Percentiles rank a stretch among this genome's conserved stretches.
phyloP scores from a whole-genome alignment of 345 rosid genomes.

The Ailanthus altissimus region DNA sequence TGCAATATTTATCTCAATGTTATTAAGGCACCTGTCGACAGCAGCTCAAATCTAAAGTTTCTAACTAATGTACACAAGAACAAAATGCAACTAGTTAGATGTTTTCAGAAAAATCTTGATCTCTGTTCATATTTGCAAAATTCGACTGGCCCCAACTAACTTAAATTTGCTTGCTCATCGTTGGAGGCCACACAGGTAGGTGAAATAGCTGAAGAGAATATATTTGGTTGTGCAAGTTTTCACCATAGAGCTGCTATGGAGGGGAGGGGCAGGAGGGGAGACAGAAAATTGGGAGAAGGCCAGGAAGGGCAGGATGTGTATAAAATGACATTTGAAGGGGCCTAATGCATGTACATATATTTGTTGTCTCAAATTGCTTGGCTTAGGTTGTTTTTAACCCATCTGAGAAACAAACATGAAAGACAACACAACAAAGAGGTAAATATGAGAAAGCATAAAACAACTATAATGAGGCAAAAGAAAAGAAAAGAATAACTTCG shows the following conservation, averaged over 20 bases:
- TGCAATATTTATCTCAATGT: neutral
- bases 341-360: neutral
- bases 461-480: neutral
- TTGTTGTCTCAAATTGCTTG: neutral
- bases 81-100: too few species aligned
- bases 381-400: neutral
- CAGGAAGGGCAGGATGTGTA: neutral
- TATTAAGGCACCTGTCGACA: too few species aligned
- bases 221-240: neutral
- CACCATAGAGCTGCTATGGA: neutral
- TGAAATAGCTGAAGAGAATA: neutral
- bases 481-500: neutral
- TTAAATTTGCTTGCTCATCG: neutral
- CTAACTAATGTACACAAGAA: too few species aligned
- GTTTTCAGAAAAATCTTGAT: too few species aligned
- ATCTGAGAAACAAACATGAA: neutral
- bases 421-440: neutral
- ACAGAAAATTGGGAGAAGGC: neutral
- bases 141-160: too few species aligned
- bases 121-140: too few species aligned
- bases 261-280: neutral
- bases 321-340: neutral
- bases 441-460: neutral
- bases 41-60: too few species aligned
- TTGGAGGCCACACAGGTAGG: neutral